phyloP scores from a whole-genome alignment of 1,284 basidiomycete genomes.

The Ceratobasidium sp. region DNA sequence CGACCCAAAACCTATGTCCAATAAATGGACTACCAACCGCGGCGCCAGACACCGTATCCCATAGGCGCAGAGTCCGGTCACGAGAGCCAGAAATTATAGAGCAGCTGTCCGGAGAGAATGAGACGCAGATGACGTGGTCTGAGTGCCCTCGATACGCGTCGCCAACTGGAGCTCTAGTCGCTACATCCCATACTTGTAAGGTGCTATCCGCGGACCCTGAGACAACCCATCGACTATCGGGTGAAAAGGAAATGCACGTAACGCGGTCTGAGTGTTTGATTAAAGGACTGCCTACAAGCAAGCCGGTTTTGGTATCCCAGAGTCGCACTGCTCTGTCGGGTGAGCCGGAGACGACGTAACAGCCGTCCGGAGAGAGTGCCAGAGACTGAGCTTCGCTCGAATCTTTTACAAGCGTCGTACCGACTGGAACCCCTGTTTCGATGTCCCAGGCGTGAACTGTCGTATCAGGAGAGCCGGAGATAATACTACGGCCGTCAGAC shows the following conservation, averaged over 20 bases:
- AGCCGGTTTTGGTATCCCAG: conserved; percentile 82
- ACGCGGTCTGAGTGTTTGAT: conserved; percentile 85
- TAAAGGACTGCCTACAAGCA: conserved; percentile 74
- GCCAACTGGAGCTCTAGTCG: conserved; percentile 1
- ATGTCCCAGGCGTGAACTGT: neutral
- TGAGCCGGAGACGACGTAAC: conserved; percentile 82
- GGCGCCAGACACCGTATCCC: neutral
- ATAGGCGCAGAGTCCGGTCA: conserved; percentile 21
- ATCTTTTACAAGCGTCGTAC: no score
- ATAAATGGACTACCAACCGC: conserved; percentile 46
- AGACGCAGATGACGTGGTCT: neutral
- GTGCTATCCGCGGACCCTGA: conserved; percentile 38
- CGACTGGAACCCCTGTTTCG: neutral
- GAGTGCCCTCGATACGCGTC: neutral
- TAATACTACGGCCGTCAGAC: neutral
- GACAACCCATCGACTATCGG: conserved; percentile 34
- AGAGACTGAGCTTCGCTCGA: conserved; percentile 69
- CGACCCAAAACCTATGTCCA: conserved; percentile 12
- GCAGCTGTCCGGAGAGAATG: conserved; percentile 30
- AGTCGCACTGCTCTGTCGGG: conserved; percentile 86
- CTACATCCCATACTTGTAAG: conserved; percentile 35
- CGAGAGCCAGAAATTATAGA: conserved; percentile 23
- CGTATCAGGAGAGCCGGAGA: neutral
- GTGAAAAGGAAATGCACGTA: conserved; percentile 24
- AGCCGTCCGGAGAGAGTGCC: conserved; percentile 82